Evolutionary conservation across 176 grass and related monocot genomes (phyloP).

Genomic region (Triticum aestivum): DNA sequence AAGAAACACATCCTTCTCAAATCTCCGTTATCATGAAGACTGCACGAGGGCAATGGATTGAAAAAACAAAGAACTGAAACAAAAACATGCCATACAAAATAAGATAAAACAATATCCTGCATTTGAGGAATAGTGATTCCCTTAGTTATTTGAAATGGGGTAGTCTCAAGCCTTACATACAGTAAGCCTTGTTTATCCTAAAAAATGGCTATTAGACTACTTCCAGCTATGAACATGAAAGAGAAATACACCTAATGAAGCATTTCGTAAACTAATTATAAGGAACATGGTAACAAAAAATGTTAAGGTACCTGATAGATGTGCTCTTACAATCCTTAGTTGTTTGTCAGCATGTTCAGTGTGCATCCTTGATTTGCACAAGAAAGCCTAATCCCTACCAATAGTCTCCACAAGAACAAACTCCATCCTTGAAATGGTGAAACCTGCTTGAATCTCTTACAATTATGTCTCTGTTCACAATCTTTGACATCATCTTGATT

Average conservation of each 20-base stretch:
- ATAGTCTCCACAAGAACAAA: constrained; percentile 79
- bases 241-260: constrained; percentile 7
- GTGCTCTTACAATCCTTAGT: not conserved
- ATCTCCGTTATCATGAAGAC: not conserved
- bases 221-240: constrained; percentile 58
- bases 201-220: constrained; percentile 49
- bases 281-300: constrained; percentile 17
- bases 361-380: constrained; percentile 12
- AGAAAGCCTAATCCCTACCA: constrained; percentile 43
- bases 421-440: constrained; percentile 75
- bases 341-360: not conserved
- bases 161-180: constrained; percentile 25
- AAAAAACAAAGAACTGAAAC: not conserved
- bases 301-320: constrained; percentile 18
- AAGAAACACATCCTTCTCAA: constrained; percentile 43
- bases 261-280: not conserved
- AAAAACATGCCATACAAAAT: not conserved
- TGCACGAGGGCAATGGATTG: not conserved
- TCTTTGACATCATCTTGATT: constrained; percentile 75
- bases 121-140: not conserved
- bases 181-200: constrained; percentile 49
- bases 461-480: constrained; percentile 68
- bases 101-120: not conserved
- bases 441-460: constrained; percentile 74
- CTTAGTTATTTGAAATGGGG: constrained; percentile 1